phyloP scores from a whole-genome alignment of 495 filamentous ascomycete species.

The Penicillium robsamsonii region DNA sequence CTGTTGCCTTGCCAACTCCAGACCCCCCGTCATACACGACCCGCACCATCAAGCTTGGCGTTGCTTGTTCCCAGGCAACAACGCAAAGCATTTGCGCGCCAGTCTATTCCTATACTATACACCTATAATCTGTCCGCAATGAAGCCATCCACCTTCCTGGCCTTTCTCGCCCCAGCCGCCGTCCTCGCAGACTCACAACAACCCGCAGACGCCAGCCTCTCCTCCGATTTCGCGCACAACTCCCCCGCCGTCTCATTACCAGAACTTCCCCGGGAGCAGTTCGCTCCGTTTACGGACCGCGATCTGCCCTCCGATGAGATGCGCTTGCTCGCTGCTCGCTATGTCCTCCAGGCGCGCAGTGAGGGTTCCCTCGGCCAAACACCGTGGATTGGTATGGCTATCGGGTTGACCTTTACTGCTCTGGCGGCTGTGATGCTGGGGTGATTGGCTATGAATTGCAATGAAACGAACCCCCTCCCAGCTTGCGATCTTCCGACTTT shows the following conservation, averaged over 20 bases:
- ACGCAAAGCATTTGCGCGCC: constrained; percentile 1
- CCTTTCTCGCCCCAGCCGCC: constrained; percentile 33
- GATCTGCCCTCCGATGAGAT: constrained; percentile 3
- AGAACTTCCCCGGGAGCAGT: constrained; percentile 15
- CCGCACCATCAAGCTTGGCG: constrained; percentile 29
- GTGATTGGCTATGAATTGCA: constrained; percentile 7
- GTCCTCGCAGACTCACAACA: constrained; percentile 32
- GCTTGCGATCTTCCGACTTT: constrained; percentile 6
- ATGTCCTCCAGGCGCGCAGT: constrained; percentile 38
- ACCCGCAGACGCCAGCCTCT: constrained; percentile 20
- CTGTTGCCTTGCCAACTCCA: constrained; percentile 33
- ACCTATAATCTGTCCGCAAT: constrained; percentile 21
- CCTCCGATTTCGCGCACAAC: constrained; percentile 26
- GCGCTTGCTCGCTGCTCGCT: constrained; percentile 10
- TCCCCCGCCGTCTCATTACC: constrained; percentile 32
- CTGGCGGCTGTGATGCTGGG: constrained; percentile 48
- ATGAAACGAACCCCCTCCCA: not conserved
- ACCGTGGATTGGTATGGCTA: constrained; percentile 51
- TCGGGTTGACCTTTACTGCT: constrained; percentile 46
- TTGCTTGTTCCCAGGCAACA: constrained; percentile 25
- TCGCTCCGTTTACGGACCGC: constrained; percentile 6
- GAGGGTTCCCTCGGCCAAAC: constrained; percentile 48
- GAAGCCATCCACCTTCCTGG: constrained; percentile 32
- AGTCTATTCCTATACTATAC: not conserved
- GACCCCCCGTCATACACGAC: constrained; percentile 16